phyloP scores from a whole-genome alignment of 1,284 basidiomycete species.

The Pseudomicrostroma phylloplanum region DNA sequence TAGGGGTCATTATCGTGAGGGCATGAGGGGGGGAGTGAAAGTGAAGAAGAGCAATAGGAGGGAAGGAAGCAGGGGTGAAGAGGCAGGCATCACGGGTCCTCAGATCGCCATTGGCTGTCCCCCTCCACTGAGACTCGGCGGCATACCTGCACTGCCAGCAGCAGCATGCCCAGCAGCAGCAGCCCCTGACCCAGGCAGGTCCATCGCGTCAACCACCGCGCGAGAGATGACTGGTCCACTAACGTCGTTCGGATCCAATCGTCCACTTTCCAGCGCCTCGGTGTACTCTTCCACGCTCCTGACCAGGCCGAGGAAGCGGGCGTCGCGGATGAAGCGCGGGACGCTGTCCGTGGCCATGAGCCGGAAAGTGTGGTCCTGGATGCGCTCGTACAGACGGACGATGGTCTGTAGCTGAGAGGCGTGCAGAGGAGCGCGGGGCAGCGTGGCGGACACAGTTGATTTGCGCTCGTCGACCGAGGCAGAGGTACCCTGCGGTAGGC shows the following conservation, averaged over 20 bases:
- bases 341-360: conserved; percentile 97
- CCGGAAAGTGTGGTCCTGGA: conserved; percentile 92
- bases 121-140: too few relatives aligned
- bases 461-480: conserved; percentile 60
- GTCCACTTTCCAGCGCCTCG: conserved; percentile 39
- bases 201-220: conserved; percentile 40
- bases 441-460: conserved; percentile 22
- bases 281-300: conserved; percentile 44
- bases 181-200: conserved; percentile 10
- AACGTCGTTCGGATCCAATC: conserved; percentile 32
- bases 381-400: conserved; percentile 87
- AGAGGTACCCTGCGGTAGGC: background rate
- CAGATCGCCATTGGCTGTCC: too few relatives aligned
- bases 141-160: too few relatives aligned
- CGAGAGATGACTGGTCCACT: conserved; percentile 30
- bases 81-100: too few relatives aligned
- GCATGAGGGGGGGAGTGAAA: too few relatives aligned
- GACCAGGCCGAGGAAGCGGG: conserved; percentile 38
- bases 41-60: too few relatives aligned
- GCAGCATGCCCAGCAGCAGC: too few relatives aligned
- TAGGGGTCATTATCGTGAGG: too few relatives aligned
- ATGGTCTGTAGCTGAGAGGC: conserved; percentile 79
- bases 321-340: conserved; percentile 55
- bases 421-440: conserved; percentile 33
- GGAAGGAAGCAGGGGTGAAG: too few relatives aligned